Base-by-base conservation (phyloP, 1,284 basidiomycete species). In the Albatrellus sp. region DNA sequence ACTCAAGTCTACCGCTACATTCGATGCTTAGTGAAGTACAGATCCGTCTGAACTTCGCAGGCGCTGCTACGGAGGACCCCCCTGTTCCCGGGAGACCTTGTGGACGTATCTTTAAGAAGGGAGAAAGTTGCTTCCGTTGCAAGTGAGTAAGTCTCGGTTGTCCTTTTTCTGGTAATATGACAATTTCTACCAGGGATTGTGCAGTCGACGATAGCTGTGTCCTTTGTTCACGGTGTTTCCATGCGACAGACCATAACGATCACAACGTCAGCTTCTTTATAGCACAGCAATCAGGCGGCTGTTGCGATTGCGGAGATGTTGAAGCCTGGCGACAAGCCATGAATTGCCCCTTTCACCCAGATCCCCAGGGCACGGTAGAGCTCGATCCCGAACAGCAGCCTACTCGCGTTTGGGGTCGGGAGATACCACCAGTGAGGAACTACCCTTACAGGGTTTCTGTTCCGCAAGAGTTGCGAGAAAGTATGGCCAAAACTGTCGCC, bases 201-300 rank as follows among this genome's bases (percentile, higher is more conserved):
- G 80, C 86, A 1, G 66, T 88, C 47, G 88, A 94, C 54, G 81
- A 90, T 47, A 88, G 84, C 50, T 91, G 86, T 52, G 88, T 94
- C 1, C 69, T 96, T 32, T 96, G 92, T 56, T 72, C 86, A 2
- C 73, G 76, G 40, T 96, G 92, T 61, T 97, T 92, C 63, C 80
- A 88, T 50, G 75, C 85, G 1, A 85, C 85, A 14, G 72, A 84
- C 50, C 92, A 96, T 58, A 66, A 69, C 33, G 80, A 79, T 32
- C 92, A 96, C 65, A 92, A 90, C 52, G 80, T 94, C 53, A 83
- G 84, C 49, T 93, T 93, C 66, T 90, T 89, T 60, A 84, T 90
- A 49, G 83, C 88, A 9, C 88, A 90, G 50, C 86, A 93, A 55
- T 85, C 88, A 0, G 88, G 89, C 8, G 86, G 90, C 2, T 91